Evolutionary conservation across 495 filamentous ascomycete species (phyloP).

Genomic region (Aspergillus hancockii): DNA sequence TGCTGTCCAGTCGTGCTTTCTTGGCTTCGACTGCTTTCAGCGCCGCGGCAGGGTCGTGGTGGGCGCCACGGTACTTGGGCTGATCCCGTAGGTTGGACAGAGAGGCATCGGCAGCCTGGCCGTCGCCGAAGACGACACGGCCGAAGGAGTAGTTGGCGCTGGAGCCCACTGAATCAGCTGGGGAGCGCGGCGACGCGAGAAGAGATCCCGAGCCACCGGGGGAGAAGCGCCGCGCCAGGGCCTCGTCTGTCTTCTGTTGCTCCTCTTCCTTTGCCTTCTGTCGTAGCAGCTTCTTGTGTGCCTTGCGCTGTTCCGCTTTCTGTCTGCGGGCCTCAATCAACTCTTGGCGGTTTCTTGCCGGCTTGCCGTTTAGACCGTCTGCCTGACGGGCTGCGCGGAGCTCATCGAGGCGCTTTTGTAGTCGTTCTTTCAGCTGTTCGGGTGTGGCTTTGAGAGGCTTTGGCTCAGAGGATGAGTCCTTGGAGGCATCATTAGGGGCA

Average conservation of each 20-base stretch:
- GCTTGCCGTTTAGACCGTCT: slow-evolving; percentile 73
- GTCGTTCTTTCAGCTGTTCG: slow-evolving; percentile 68
- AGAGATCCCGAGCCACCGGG: slow-evolving; percentile 55
- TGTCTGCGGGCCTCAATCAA: slow-evolving; percentile 84
- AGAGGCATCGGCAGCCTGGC: slow-evolving; percentile 69
- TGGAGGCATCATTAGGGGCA: slow-evolving; percentile 31
- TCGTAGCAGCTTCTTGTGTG: slow-evolving; percentile 81
- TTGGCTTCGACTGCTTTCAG: slow-evolving; percentile 68
- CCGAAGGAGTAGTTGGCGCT: slow-evolving; percentile 82
- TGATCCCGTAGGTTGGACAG: slow-evolving; percentile 59
- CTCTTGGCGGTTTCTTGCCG: slow-evolving; percentile 80
- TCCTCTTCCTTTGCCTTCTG: slow-evolving; percentile 75
- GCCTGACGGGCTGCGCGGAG: slow-evolving; percentile 82
- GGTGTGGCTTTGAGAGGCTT: slow-evolving; percentile 58
- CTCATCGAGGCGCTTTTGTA: slow-evolving; percentile 77
- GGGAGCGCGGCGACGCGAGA: slow-evolving; percentile 54
- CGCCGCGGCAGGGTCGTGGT: slow-evolving; percentile 75
- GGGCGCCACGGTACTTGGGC: slow-evolving; percentile 70
- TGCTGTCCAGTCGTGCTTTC: slow-evolving; percentile 67
- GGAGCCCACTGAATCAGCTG: slow-evolving; percentile 41
- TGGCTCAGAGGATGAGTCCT: slow-evolving; percentile 33
- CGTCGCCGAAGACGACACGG: slow-evolving; percentile 82
- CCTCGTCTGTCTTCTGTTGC: slow-evolving; percentile 65
- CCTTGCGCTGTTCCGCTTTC: slow-evolving; percentile 82
- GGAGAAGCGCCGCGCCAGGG: slow-evolving; percentile 58